phyloP scores from a whole-genome alignment of 306 rosid genomes.

The Glycine tomentella region DNA sequence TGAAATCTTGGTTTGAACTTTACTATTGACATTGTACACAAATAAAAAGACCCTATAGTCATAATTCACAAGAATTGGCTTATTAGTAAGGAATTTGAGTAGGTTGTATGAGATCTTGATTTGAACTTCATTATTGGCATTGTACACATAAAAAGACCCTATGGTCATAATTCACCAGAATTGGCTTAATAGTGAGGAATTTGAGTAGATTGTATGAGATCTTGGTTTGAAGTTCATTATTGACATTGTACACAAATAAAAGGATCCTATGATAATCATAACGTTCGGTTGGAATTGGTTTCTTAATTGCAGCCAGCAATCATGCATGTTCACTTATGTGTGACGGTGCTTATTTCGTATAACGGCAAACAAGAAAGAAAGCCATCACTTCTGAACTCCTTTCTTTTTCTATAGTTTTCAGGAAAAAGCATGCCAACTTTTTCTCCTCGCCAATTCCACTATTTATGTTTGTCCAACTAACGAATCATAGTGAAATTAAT shows the following conservation, averaged over 20 bases:
- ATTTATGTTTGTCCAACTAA: constrained; percentile 38
- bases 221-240: no score
- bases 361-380: constrained; percentile 46
- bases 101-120: background rate
- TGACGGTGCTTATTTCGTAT: constrained; percentile 52
- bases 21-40: no score
- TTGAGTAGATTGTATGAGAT: no score
- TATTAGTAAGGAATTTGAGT: background rate
- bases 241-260: no score
- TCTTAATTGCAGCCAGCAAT: constrained; percentile 58
- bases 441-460: constrained; percentile 26
- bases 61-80: no score
- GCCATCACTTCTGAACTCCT: constrained; percentile 49
- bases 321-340: constrained; percentile 53
- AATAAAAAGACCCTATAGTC: background rate
- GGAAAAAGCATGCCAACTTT: constrained; percentile 66
- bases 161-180: constrained; percentile 30
- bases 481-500: background rate
- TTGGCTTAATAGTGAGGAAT: no score
- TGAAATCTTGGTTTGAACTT: background rate
- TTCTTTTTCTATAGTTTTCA: constrained; percentile 46
- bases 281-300: constrained; percentile 52
- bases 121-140: background rate
- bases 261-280: constrained; percentile 30
- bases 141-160: background rate